Evolutionary conservation across 78 protist species (phyloP).

Genomic region (Monosiga brevicollis): DNA sequence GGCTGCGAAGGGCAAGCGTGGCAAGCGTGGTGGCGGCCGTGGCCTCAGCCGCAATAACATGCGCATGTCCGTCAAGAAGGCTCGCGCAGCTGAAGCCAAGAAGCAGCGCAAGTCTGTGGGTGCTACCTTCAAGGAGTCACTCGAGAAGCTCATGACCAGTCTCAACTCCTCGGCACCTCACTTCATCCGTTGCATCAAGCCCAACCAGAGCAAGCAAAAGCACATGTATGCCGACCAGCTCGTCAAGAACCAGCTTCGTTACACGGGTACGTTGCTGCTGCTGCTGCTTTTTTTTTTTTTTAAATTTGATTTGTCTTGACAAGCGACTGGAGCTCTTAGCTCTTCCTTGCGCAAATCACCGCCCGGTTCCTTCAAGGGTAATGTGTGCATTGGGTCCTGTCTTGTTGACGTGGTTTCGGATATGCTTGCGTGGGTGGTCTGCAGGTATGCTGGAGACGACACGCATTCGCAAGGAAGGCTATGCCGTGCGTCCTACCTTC

Average conservation of each 20-base stretch:
- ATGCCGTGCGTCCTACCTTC: not conserved
- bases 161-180: conserved; percentile 63
- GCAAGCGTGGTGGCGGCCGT: not conserved
- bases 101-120: not conserved
- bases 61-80: not conserved
- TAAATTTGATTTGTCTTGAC: not conserved
- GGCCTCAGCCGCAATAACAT: not conserved
- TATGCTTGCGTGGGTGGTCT: no score
- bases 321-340: not conserved
- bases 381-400: conserved; percentile 58
- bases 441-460: conserved; percentile 77
- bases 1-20: not conserved
- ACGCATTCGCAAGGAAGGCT: conserved; percentile 17
- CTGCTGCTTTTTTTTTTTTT: no score
- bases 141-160: conserved; percentile 43
- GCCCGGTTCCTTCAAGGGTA: conserved; percentile 1
- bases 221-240: not conserved
- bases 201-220: conserved; percentile 59
- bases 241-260: not conserved
- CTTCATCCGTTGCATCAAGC: conserved; percentile 79
- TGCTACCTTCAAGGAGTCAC: not conserved
- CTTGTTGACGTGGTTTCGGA: no score
- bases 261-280: not conserved
- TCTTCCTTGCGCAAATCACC: not conserved
- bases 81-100: not conserved